Conservation (phyloP, 2,329 filamentous ascomycete species). For the Ascochyta viciae-villosae region DNA sequence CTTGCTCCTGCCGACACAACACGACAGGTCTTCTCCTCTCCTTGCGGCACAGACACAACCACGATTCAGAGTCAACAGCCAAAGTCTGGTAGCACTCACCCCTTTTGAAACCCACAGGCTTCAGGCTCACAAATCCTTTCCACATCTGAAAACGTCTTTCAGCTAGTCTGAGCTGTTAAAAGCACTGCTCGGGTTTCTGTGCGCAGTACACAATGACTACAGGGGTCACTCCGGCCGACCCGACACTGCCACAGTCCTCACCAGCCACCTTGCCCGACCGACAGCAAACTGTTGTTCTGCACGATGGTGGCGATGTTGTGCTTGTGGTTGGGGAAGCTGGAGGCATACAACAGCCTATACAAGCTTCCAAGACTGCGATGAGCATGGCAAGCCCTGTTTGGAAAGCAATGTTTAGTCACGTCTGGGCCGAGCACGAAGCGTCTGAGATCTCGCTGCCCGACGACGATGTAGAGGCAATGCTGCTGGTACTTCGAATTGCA, state of each 20-base stretch:
- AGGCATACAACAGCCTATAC: not conserved
- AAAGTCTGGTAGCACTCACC: not conserved
- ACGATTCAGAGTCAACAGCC: not conserved
- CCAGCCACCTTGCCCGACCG: not conserved
- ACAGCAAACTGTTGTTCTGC: not conserved
- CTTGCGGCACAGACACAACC: not conserved
- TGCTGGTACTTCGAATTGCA: not conserved
- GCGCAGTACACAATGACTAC: not conserved
- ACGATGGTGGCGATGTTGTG: not conserved
- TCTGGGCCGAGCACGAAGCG: slow-evolving; percentile 18
- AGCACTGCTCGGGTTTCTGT: not conserved
- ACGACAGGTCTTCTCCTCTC: slow-evolving; percentile 1
- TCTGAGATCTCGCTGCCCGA: slow-evolving; percentile 33
- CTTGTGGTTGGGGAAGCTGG: not conserved
- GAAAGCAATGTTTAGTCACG: slow-evolving; percentile 26
- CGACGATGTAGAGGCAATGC: slow-evolving; percentile 34
- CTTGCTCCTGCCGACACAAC: not conserved
- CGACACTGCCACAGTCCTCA: not conserved
- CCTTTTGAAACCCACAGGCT: not conserved
- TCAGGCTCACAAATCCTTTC: not conserved
- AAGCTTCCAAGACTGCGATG: slow-evolving; percentile 5
- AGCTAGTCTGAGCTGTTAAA: no score
- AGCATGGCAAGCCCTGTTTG: slow-evolving; percentile 29
- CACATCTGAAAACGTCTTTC: not conserved
- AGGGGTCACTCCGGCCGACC: not conserved